These are phyloP conservation scores for Kodamaea hsintzibuensis DNA, from an alignment of 805 yeast species.

Conservation along the genomic window DNA sequence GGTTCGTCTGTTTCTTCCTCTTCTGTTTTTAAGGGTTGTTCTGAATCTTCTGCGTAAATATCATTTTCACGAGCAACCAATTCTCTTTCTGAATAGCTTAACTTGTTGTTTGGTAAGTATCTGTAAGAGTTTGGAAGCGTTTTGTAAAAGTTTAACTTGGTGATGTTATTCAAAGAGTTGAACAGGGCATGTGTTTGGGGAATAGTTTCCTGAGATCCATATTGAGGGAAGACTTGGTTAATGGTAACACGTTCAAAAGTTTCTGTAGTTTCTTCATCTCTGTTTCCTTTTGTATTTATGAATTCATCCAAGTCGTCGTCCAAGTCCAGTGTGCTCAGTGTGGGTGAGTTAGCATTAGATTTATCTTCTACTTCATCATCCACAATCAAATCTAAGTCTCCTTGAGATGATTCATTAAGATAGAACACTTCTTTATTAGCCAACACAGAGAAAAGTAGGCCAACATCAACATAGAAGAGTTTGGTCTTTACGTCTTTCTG, in stretches of 20 bases:
- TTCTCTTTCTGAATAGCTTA: slow-evolving; percentile 38
- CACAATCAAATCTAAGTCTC: neutral
- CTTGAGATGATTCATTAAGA: neutral
- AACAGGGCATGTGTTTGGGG: slow-evolving; percentile 37
- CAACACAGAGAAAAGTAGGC: slow-evolving; percentile 21
- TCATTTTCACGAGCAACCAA: slow-evolving; percentile 31
- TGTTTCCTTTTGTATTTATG: neutral
- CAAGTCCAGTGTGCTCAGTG: neutral
- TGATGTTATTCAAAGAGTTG: slow-evolving; percentile 31
- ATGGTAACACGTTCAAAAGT: slow-evolving; percentile 33
- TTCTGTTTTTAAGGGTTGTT: slow-evolving; percentile 24
- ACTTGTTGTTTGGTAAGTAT: slow-evolving; percentile 27
- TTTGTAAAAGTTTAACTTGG: slow-evolving; percentile 40
- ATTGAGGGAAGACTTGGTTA: slow-evolving; percentile 42
- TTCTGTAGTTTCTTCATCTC: slow-evolving; percentile 8
- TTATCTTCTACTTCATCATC: neutral
- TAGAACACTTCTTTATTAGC: slow-evolving; percentile 21
- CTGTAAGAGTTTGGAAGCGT: slow-evolving; percentile 22
- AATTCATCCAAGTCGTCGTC: slow-evolving; percentile 3
- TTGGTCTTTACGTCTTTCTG: slow-evolving; percentile 17
- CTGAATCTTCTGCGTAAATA: slow-evolving; percentile 31
- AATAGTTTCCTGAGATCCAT: slow-evolving; percentile 31
- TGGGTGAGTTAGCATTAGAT: neutral
- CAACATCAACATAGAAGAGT: slow-evolving; percentile 30
- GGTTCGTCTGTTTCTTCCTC: slow-evolving; percentile 30